Base-by-base conservation (phyloP, 2,329 filamentous ascomycete genomes). In the Alternaria brassicicola region DNA sequence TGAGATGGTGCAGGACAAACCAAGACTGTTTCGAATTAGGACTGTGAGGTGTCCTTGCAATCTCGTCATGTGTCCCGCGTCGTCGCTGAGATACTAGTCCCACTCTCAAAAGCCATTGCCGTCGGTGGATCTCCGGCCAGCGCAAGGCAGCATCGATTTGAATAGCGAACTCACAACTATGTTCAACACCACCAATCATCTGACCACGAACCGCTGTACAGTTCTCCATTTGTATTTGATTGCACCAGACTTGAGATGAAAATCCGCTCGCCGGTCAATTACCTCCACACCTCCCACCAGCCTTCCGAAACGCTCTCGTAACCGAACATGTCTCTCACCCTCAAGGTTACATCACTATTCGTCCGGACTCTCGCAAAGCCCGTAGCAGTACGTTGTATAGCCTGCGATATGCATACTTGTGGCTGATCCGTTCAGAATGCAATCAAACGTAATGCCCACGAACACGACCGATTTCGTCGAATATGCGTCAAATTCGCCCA, bases 311-410 rank as follows among this genome's bases (percentile, higher is more conserved):
- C 61, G 45, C 25, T 36, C 25, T 43, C 23, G 54, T 56, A 61
- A 61, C 55, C 59, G 55, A 70, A 38, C 63, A 88, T 88, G 86
- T 88, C 86, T 61, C 80, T 89, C 61, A 88, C 87, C 9, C 78
- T 90, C 62, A 90, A 90, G 73, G 83, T 90, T 65, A 85, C 85
- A 30, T 89, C 87, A 21, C 80, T 90, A 46, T 83, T 82, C 38
- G 85, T 90, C 58, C 82, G 87, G 58, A 89, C 88, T 1, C 78
- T 88, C 26, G 88, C 88, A 13, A 90, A 90, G 72, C 88, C 88
- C 2, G 86, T 90, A 70, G 87, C 86, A 63, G 88, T 89, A 81
- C 68, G 83, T 42, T 2, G 3, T 6, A n/a, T 21, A 15, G 19
- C 26, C 7, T 7, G 15, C 9, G 2, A 12, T 8, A n/a, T 31